phyloP scores from a whole-genome alignment of 192 early-diverging fungal genomes.

The Umbelopsis ramanniana region DNA sequence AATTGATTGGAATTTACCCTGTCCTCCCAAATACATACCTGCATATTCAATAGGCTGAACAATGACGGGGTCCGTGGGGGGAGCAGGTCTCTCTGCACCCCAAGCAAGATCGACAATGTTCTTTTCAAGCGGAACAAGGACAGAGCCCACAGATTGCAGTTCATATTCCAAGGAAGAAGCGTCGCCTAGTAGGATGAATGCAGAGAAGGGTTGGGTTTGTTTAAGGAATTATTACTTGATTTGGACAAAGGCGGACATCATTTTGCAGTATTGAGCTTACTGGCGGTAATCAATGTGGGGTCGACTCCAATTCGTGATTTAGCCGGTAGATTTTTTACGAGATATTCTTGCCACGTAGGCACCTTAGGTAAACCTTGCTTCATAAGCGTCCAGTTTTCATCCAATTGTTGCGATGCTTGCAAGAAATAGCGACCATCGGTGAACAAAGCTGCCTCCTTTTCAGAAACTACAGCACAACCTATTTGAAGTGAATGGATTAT shows the following conservation, averaged over 20 bases:
- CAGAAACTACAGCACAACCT: conserved; percentile 86
- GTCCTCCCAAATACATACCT: conserved; percentile 42
- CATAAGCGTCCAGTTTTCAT: conserved; percentile 92
- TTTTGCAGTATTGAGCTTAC: conserved; percentile 45
- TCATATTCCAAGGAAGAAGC: conserved; percentile 30
- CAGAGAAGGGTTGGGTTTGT: not conserved
- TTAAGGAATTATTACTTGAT: conserved; percentile 20
- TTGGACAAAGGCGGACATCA: not conserved
- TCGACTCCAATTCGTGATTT: conserved; percentile 91
- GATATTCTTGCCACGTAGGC: conserved; percentile 89
- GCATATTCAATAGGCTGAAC: conserved; percentile 75
- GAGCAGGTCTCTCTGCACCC: conserved; percentile 71
- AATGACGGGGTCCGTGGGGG: conserved; percentile 67
- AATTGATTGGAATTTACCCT: not conserved
- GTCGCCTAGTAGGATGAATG: conserved; percentile 28
- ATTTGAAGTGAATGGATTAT: not conserved
- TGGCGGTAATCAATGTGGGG: conserved; percentile 80
- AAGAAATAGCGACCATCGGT: conserved; percentile 99
- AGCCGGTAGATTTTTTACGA: conserved; percentile 71
- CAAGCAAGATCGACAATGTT: conserved; percentile 92
- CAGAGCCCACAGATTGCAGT: conserved; percentile 52
- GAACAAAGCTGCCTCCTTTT: conserved; percentile 82
- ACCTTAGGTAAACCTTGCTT: conserved; percentile 88
- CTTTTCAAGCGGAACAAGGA: conserved; percentile 69
- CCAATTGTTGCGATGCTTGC: conserved; percentile 92